A percentile compares a stretch with the other conserved stretches of the same genome.
These are phyloP conservation scores for Trichothecium roseum DNA, from an alignment of 2,329 filamentous ascomycete species.

Conservation along the genomic window DNA sequence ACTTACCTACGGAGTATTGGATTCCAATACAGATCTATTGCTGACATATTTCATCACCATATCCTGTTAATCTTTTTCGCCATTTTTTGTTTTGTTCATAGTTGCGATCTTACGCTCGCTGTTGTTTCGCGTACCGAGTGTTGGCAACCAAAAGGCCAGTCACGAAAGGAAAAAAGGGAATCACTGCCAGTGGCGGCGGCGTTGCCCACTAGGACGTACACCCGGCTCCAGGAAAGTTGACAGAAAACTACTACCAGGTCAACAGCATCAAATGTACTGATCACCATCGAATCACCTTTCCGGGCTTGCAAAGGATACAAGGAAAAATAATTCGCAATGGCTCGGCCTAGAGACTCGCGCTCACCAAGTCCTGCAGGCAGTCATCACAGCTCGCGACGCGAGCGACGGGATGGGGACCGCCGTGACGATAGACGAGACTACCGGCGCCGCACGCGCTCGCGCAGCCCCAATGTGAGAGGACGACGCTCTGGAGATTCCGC, in stretches of 20 bases:
- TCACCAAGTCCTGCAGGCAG: conserved; percentile 93
- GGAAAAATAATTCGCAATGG: conserved; percentile 27
- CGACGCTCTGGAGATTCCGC: conserved; percentile 6
- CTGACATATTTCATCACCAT: no score
- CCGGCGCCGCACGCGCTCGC: conserved; percentile 49
- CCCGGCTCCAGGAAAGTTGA: not conserved
- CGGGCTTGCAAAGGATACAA: conserved; percentile 25
- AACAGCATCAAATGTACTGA: conserved; percentile 22
- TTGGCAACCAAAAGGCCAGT: no score
- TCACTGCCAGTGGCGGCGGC: no score
- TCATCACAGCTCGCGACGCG: conserved; percentile 63
- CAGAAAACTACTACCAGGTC: not conserved
- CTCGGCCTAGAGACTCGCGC: conserved; percentile 60
- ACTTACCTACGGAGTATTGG: no score
- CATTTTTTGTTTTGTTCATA: no score
- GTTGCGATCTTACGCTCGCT: no score
- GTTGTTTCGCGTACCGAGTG: no score
- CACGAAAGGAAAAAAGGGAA: no score
- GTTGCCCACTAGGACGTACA: no score
- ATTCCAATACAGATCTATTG: no score
- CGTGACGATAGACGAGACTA: conserved; percentile 38
- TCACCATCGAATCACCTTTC: conserved; percentile 27
- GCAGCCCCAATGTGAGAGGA: conserved; percentile 51
- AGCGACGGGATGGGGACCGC: conserved; percentile 44
- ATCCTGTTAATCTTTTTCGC: no score